A percentile compares a stretch with the other conserved stretches of the same genome.
Conservation (phyloP, 768 basidiomycete genomes). For the Daedaleopsis nitida region DNA sequence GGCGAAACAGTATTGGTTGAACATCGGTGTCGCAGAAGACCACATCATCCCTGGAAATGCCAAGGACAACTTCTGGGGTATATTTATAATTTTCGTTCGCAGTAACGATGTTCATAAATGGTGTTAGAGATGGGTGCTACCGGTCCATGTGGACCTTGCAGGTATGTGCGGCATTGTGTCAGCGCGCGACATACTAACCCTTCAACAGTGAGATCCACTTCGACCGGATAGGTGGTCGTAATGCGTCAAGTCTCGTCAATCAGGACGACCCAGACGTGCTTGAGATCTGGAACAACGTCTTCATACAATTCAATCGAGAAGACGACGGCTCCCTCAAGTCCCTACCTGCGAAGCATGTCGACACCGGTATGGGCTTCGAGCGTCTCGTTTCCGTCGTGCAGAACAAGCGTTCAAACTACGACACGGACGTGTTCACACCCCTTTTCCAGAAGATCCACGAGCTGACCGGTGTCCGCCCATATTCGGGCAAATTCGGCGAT, state of each 20-base stretch:
- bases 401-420: slow-evolving; percentile 92
- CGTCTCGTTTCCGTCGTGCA: slow-evolving; percentile 94
- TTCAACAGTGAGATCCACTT: slow-evolving; percentile 85
- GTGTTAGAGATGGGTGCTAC: slow-evolving; percentile 95
- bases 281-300: slow-evolving; percentile 99
- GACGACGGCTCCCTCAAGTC: slow-evolving; percentile 76
- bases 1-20: slow-evolving; percentile 84
- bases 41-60: slow-evolving; percentile 93
- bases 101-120: background rate
- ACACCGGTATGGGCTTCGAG: slow-evolving; percentile 99
- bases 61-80: slow-evolving; percentile 99
- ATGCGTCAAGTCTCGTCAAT: slow-evolving; percentile 92
- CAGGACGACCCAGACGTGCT: slow-evolving; percentile 95
- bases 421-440: slow-evolving; percentile 93
- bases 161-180: slow-evolving; percentile 41
- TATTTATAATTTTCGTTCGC: slow-evolving; percentile 27
- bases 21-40: slow-evolving; percentile 85
- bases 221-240: slow-evolving; percentile 96
- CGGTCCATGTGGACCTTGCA: slow-evolving; percentile 97
- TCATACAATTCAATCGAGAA: slow-evolving; percentile 98
- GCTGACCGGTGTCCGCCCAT: slow-evolving; percentile 85
- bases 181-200: background rate
- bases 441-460: slow-evolving; percentile 87
- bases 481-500: slow-evolving; percentile 89
- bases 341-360: slow-evolving; percentile 93